Percentiles rank a stretch among this genome's conserved stretches.
Evolutionary conservation across 2,329 filamentous ascomycete species (phyloP).

Genomic region (Volutella citrinella): DNA sequence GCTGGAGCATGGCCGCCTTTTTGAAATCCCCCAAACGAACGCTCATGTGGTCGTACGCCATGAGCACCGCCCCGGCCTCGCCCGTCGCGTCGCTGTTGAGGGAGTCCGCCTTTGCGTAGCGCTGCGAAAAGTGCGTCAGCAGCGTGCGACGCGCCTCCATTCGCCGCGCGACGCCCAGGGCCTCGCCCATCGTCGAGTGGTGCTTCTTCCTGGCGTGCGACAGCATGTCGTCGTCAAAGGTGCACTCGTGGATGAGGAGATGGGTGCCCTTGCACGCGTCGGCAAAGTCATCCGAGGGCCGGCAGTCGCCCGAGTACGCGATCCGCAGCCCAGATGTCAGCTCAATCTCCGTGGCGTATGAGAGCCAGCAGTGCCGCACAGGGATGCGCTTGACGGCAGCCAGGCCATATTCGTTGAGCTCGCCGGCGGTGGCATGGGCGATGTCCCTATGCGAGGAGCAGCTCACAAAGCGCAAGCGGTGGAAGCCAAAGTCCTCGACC

Average conservation of each 20-base stretch:
- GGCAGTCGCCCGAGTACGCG: constrained; percentile 91
- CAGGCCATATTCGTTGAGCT: constrained; percentile 60
- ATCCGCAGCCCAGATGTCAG: constrained; percentile 80
- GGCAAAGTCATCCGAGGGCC: constrained; percentile 70
- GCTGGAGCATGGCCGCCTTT: constrained; percentile 48
- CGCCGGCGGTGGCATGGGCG: constrained; percentile 35
- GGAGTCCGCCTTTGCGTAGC: constrained; percentile 68
- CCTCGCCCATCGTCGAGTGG: constrained; percentile 86
- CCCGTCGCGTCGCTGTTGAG: constrained; percentile 32
- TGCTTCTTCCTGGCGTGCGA: constrained; percentile 83
- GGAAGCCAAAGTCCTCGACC: constrained; percentile 74
- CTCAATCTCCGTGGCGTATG: constrained; percentile 73
- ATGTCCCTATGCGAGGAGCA: constrained; percentile 18
- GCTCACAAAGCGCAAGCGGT: constrained; percentile 40
- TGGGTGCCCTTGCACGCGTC: constrained; percentile 71
- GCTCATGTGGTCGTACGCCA: constrained; percentile 78
- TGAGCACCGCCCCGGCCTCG: constrained; percentile 48
- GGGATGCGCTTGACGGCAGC: constrained; percentile 60
- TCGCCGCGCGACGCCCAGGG: constrained; percentile 67
- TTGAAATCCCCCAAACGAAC: constrained; percentile 69
- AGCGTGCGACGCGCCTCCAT: constrained; percentile 82
- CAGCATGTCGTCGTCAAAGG: constrained; percentile 82
- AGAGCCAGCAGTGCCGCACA: constrained; percentile 77
- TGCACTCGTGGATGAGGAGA: constrained; percentile 91
- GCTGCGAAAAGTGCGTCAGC: constrained; percentile 92